These are phyloP conservation scores for Boletellus deceptivus DNA, from an alignment of 1,284 basidiomycete genomes.

Conservation along the genomic window DNA sequence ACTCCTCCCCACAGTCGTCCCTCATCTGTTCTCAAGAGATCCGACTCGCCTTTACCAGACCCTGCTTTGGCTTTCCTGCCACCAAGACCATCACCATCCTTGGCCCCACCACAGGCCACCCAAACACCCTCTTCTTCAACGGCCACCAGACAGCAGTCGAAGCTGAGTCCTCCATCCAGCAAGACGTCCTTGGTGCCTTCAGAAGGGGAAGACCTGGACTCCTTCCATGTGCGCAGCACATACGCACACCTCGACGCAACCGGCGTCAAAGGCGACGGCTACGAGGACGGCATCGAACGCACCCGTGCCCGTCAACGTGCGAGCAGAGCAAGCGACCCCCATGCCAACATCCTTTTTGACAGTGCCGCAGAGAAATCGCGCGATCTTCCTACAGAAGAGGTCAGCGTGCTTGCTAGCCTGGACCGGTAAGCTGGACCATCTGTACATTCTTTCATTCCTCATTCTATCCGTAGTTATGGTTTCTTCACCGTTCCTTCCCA, in stretches of 20 bases:
- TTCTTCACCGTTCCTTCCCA: conserved; percentile 78
- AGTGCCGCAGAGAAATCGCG: conserved; percentile 57
- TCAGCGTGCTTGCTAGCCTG: conserved; percentile 65
- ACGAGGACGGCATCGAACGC: conserved; percentile 86
- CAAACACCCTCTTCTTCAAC: conserved; percentile 36
- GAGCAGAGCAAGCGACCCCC: conserved; percentile 57
- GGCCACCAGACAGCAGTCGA: conserved; percentile 38
- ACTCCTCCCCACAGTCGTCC: conserved; percentile 36
- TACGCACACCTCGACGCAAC: conserved; percentile 83
- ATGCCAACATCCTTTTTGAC: conserved; percentile 53
- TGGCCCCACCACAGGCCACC: conserved; percentile 22
- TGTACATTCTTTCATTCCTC: conserved; percentile 13
- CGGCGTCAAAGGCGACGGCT: conserved; percentile 90
- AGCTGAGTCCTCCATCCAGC: conserved; percentile 42
- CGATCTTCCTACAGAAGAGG: conserved; percentile 62
- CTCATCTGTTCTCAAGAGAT: conserved; percentile 20
- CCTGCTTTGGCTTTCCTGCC: conserved; percentile 7
- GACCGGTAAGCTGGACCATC: conserved; percentile 63
- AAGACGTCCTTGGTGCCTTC: conserved; percentile 62
- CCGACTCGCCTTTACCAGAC: conserved; percentile 28
- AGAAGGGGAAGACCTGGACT: conserved; percentile 80
- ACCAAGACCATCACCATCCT: conserved; percentile 14
- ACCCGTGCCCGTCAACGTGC: conserved; percentile 80
- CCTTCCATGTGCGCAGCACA: conserved; percentile 83
- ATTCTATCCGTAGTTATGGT: conserved; percentile 63